Conservation (phyloP, 768 basidiomycete genomes). For the Auricularia auricula-judae region DNA sequence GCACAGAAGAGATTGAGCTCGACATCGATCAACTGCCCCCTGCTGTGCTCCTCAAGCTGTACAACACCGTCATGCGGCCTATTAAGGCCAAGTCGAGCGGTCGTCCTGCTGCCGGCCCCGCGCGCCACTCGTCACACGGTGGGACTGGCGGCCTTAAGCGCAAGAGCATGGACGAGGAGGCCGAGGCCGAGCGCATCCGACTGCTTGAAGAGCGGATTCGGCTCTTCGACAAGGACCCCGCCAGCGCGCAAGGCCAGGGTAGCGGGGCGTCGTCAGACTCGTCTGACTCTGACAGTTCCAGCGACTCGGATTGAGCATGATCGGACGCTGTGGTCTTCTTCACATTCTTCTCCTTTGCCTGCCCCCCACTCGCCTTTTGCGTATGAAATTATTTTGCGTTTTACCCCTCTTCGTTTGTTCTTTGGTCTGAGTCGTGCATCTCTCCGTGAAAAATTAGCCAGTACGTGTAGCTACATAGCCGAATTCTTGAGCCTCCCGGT, state of each 20-base stretch:
- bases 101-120: conserved; percentile 37
- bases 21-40: conserved; percentile 91
- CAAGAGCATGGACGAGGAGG: conserved; percentile 95
- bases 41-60: conserved; percentile 80
- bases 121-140: conserved; percentile 62
- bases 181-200: conserved; percentile 90
- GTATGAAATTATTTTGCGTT: not conserved
- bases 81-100: conserved; percentile 17
- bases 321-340: not conserved
- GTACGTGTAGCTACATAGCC: not conserved
- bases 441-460: not conserved
- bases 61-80: conserved; percentile 88
- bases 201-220: conserved; percentile 81
- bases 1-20: conserved; percentile 95
- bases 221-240: conserved; percentile 55
- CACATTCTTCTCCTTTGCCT: not conserved
- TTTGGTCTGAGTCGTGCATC: not conserved
- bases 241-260: conserved; percentile 34
- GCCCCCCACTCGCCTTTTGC: not conserved
- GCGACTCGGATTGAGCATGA: not conserved
- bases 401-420: not conserved
- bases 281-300: conserved; percentile 8
- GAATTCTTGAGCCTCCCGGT: not conserved
- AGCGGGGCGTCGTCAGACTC: conserved; percentile 67
- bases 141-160: conserved; percentile 86